Conservation (phyloP, 495 filamentous ascomycete species). For the Tuber melanosporum region DNA sequence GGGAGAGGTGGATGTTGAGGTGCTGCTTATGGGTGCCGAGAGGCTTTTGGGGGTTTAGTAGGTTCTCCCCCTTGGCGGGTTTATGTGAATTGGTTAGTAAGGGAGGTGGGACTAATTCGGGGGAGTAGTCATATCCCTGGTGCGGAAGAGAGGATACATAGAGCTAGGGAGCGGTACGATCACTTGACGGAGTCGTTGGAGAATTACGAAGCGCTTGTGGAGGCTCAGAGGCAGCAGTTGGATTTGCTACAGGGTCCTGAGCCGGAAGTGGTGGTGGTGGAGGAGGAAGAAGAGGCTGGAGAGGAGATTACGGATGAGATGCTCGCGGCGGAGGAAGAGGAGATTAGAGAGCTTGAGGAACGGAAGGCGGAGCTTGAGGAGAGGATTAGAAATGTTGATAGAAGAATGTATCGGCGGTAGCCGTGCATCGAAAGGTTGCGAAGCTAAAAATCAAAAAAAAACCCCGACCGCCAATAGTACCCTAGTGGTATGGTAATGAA, state of each 20-base stretch:
- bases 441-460: neutral
- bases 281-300: conserved; percentile 42
- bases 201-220: conserved; percentile 72
- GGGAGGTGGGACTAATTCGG: neutral
- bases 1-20: conserved; percentile 76
- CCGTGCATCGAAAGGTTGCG: neutral
- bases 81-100: neutral
- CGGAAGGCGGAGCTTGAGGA: conserved; percentile 72
- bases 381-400: conserved; percentile 71
- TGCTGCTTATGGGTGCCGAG: conserved; percentile 79
- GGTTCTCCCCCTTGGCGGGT: conserved; percentile 26
- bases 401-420: conserved; percentile 51
- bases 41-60: conserved; percentile 85
- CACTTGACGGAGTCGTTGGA: conserved; percentile 66
- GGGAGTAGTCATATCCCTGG: conserved; percentile 62
- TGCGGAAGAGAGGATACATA: conserved; percentile 69
- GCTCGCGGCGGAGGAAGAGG: conserved; percentile 66
- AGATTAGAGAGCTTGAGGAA: conserved; percentile 67
- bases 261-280: conserved; percentile 39
- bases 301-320: conserved; percentile 65
- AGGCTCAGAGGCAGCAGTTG: conserved; percentile 67
- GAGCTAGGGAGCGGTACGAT: conserved; percentile 63
- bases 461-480: neutral
- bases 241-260: conserved; percentile 59
- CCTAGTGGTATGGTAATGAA: conserved; percentile 2